Conservation (phyloP, 148 eudicot species). For the Persicaria tinctoria region DNA sequence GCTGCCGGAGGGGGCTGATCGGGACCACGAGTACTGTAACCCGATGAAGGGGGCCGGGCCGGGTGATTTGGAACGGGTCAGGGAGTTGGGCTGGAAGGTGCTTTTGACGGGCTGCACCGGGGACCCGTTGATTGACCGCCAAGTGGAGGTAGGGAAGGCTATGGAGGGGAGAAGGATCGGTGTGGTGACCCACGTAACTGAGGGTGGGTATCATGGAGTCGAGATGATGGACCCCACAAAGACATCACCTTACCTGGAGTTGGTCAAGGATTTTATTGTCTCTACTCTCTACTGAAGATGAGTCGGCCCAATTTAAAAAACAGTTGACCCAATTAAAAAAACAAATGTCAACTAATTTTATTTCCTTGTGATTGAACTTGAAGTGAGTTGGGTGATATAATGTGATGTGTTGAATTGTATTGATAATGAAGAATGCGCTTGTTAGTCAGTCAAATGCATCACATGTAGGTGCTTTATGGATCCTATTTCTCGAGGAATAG, state of each 20-base stretch:
- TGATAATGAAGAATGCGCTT: background rate
- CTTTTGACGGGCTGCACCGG: slow-evolving; percentile 47
- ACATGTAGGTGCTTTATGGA: slow-evolving; percentile 4
- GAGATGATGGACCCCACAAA: slow-evolving; percentile 19
- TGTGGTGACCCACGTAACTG: slow-evolving; percentile 35
- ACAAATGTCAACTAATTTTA: too few relatives aligned
- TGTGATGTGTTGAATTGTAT: too few relatives aligned
- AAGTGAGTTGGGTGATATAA: too few relatives aligned
- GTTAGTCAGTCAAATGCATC: slow-evolving; percentile 21
- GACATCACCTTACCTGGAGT: background rate
- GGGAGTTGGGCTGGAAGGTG: slow-evolving; percentile 44
- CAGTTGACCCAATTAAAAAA: too few relatives aligned
- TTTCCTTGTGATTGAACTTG: too few relatives aligned
- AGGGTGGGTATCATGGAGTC: slow-evolving; percentile 57
- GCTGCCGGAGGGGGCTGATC: slow-evolving; percentile 49
- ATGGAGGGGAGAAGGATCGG: slow-evolving; percentile 48
- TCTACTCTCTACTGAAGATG: background rate
- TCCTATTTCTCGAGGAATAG: slow-evolving; percentile 1
- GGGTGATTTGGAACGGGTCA: slow-evolving; percentile 29
- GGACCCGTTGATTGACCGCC: slow-evolving; percentile 67
- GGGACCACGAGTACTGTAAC: slow-evolving; percentile 58
- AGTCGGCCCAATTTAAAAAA: background rate
- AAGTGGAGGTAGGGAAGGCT: slow-evolving; percentile 49
- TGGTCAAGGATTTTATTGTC: background rate
- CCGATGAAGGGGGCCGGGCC: slow-evolving; percentile 19